Percentiles rank a stretch among this genome's conserved stretches.
phyloP scores from a whole-genome alignment of 306 rosid genomes.

The Rosa multiflora region DNA sequence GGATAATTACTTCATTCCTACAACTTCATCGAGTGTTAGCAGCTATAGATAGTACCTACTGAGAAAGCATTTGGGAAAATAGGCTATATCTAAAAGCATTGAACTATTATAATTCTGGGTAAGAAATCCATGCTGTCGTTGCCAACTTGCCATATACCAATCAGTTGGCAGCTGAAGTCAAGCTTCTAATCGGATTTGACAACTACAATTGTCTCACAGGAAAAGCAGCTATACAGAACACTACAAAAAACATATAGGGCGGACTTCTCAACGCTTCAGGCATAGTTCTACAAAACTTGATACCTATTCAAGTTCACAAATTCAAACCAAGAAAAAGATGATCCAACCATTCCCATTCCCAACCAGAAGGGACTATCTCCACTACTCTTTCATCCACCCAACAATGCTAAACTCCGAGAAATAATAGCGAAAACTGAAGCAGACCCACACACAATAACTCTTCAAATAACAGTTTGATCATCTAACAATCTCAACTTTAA shows the following conservation, averaged over 20 bases:
- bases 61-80: background rate
- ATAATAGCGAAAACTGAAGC: background rate
- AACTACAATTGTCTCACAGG: background rate
- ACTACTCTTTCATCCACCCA: background rate
- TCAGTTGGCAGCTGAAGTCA: conserved; percentile 3
- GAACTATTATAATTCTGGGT: background rate
- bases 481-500: background rate
- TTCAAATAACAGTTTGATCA: background rate
- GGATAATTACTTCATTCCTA: background rate
- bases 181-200: background rate
- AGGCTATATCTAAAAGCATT: background rate
- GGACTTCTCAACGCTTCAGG: background rate
- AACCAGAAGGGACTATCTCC: background rate
- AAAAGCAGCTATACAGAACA: background rate
- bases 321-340: background rate
- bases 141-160: background rate
- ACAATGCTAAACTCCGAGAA: background rate
- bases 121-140: background rate
- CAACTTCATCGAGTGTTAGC: background rate
- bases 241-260: too few species aligned
- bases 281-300: background rate
- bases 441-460: background rate
- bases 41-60: background rate
- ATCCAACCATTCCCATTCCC: background rate
- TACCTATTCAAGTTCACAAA: background rate